These are phyloP conservation scores for Angomonas ambiguus DNA, from an alignment of 208 protist genomes.

Conservation along the genomic window DNA sequence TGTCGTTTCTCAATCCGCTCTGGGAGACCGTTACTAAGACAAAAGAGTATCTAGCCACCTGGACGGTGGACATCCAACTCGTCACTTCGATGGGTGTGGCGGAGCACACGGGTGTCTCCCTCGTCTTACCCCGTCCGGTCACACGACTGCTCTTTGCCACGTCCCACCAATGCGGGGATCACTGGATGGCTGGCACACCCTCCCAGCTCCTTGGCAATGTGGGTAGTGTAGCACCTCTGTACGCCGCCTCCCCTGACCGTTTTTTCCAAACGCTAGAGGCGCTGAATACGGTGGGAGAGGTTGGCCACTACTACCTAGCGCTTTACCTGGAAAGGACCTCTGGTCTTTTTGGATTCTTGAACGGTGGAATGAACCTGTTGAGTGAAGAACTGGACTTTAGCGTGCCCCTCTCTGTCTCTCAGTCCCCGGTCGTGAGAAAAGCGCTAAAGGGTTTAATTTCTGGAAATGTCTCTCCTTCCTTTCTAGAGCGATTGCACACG, in stretches of 20 bases:
- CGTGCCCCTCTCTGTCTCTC: not conserved
- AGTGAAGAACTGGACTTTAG: not conserved
- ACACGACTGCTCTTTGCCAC: not conserved
- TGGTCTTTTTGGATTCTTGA: not conserved
- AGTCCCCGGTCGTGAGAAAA: not conserved
- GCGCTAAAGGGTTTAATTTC: not conserved
- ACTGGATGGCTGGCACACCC: not conserved
- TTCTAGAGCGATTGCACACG: not conserved
- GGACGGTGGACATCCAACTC: not conserved
- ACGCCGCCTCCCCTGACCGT: not conserved
- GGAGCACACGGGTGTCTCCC: not conserved
- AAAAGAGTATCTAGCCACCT: not conserved
- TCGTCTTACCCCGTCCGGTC: not conserved
- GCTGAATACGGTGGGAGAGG: not conserved
- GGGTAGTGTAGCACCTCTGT: not conserved
- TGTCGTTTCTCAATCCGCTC: not conserved
- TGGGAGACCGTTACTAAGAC: not conserved
- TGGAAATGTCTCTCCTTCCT: not conserved
- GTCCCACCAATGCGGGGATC: not conserved
- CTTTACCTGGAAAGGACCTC: not conserved
- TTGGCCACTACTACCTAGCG: not conserved
- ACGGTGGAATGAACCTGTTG: not conserved
- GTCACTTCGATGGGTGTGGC: not conserved
- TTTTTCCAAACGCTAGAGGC: not conserved
- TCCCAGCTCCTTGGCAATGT: not conserved